phyloP scores from a whole-genome alignment of 228 moss, liverwort and hornwort genomes.

The Sphagnum magellanicum region DNA sequence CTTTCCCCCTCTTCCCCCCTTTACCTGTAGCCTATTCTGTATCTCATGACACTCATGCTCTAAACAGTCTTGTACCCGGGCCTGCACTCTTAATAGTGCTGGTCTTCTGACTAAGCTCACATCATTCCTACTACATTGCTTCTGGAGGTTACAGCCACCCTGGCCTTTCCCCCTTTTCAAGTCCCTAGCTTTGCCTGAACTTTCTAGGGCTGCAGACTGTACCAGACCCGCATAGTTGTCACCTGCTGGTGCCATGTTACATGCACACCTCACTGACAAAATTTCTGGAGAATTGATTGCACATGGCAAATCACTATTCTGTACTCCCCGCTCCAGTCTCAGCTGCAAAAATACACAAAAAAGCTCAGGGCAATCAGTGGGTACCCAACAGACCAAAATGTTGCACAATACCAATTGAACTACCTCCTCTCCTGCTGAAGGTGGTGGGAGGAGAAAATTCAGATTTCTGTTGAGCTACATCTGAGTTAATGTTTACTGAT shows the following conservation, averaged over 20 bases:
- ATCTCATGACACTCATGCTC: constrained; percentile 42
- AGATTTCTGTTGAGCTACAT: not conserved
- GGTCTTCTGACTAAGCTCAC: constrained; percentile 28
- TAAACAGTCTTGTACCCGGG: constrained; percentile 62
- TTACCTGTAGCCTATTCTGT: constrained; percentile 40
- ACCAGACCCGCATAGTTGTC: constrained; percentile 42
- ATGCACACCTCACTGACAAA: constrained; percentile 27
- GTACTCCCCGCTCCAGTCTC: constrained; percentile 38
- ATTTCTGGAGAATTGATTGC: constrained; percentile 17
- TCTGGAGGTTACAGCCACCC: constrained; percentile 16
- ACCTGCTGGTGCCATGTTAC: constrained; percentile 28
- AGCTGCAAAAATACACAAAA: constrained; percentile 29
- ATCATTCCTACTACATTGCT: constrained; percentile 22
- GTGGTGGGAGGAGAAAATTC: not conserved
- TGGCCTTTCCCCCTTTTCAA: constrained; percentile 33
- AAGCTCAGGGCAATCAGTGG: not conserved
- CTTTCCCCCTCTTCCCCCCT: constrained; percentile 19
- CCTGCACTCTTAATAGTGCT: constrained; percentile 30
- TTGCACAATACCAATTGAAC: not conserved
- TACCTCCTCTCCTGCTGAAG: not conserved
- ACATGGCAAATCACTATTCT: constrained; percentile 23
- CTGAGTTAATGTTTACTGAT: not conserved
- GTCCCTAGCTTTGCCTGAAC: constrained; percentile 34
- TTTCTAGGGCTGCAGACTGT: constrained; percentile 41
- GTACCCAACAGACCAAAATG: not conserved